Base-by-base conservation (phyloP, 2,329 filamentous ascomycete species). In the Dothistroma septosporum region DNA sequence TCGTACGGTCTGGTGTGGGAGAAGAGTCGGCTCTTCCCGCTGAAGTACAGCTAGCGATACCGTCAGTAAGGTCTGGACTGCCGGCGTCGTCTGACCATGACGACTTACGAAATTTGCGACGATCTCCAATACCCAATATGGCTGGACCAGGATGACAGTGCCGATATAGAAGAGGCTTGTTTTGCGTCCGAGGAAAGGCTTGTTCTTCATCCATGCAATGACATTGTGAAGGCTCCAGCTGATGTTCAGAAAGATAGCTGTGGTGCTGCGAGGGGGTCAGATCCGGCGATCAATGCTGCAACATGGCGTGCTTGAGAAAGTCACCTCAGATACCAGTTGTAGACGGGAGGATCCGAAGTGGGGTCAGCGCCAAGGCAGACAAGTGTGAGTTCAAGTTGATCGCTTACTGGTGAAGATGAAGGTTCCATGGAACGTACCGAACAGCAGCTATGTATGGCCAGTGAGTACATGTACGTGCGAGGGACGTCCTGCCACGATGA, bases 121-220 rank as follows among this genome's bases (percentile, higher is more conserved):
- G 12, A 87, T 86, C 70, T 88, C 86, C 1, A 87, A 70, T 4
- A 87, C 70, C 85, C 86, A 88, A 66, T 87, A 87, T 0, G 85
- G 84, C 63, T 86, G 83, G 11, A 78, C 84, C 1, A 86, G 74
- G 11, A 84, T 74, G 47, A 88, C 78, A 0, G 82, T 86, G 48
- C 76, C 75, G 55, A 88, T 84, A 68, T 87, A 88, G 58, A 86
- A 71, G 10, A 76, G 68, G 52, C 80, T 85, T 32, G 79, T 78
- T 62, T 76, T 73, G 32, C 73, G 77, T 2, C 77, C 77, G 8
- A 87, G 75, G 28, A 67, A 66, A 5, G 85, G 85, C 57, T 80
- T 81, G 63, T 83, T 85, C 73, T 88, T 88, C 73, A 88, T 81
- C 86, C 85, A 88, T 0, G 85, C 80, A 61, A 88, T 84, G 61